These are phyloP conservation scores for Odontarrhena argentea DNA, from an alignment of 345 rosid genomes.

Conservation along the genomic window DNA sequence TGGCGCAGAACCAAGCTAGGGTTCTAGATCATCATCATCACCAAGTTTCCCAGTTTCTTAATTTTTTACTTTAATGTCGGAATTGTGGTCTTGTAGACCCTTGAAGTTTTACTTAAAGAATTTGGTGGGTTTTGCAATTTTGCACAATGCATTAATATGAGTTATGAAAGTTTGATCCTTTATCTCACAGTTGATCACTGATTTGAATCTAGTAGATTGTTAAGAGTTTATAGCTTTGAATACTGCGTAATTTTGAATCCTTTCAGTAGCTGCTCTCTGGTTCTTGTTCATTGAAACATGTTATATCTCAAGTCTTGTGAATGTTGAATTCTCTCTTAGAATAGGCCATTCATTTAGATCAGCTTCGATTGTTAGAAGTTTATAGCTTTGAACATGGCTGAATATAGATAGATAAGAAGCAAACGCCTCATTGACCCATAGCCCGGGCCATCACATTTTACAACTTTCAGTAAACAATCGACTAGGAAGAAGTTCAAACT, in stretches of 20 bases:
- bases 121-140: neutral
- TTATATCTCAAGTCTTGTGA: too few relatives aligned
- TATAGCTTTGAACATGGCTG: neutral
- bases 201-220: too few relatives aligned
- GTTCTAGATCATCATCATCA: slow-evolving; percentile 29
- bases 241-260: neutral
- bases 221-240: too few relatives aligned
- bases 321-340: too few relatives aligned
- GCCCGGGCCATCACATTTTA: too few relatives aligned
- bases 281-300: too few relatives aligned
- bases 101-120: neutral
- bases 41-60: slow-evolving; percentile 11
- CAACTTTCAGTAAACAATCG: too few relatives aligned
- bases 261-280: too few relatives aligned
- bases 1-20: slow-evolving; percentile 72
- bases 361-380: neutral
- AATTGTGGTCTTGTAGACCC: neutral
- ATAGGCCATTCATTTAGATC: neutral
- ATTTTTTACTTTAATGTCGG: neutral
- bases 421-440: too few relatives aligned
- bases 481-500: too few relatives aligned
- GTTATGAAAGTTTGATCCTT: neutral
- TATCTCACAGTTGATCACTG: neutral
- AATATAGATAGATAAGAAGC: too few relatives aligned
- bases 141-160: slow-evolving; percentile 17